Base-by-base conservation (phyloP, 2,329 filamentous ascomycete species). In the Purpureocillium lavendulum region DNA sequence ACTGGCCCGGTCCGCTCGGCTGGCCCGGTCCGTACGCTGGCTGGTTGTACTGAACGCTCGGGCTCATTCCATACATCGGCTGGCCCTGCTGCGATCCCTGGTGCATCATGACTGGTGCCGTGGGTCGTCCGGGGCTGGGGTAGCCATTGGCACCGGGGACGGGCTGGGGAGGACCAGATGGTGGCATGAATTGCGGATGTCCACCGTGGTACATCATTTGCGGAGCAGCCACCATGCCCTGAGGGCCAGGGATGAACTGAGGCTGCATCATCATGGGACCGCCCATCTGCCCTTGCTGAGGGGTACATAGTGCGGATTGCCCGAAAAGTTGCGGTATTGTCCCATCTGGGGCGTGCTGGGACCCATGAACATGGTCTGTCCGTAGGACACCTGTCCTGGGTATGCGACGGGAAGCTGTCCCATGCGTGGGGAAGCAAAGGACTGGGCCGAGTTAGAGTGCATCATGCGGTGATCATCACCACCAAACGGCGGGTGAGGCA, bases 41-140 rank as follows among this genome's bases (percentile, higher is more conserved):
- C 56, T 87, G 84, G 53, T 80, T 83, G 55, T 83, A 86, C 55
- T 82, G 82, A 61, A 82, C 73, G 39, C 71, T 80, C 33, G 82
- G 82, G 52, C 81, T 84, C 81, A 89, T 86, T 47, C 76, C 84
- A 69, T 75, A 89, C 65, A 70, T 77, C 53, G 67, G 79, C 57
- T 94, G 87, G 31, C 89, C 88, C 59, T 94, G 89, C 55, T 96
- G 90, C 21, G 89, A 96, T 40, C 87, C 87, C 64, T 95, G 87
- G 49, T 89, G 89, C 53, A 82, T 85, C 90, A 97, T 97, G 81
- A 94, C 87, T 2, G 87, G 82, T 11, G 92, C 87, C 15, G 69
- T 59, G 21, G 82, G 80, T 35, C 88, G 78, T 41, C 87, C 81
- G 1, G 90, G 90, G 57, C 90, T 96, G n/a, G 87, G 85, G 55